Conservation (phyloP, 805 yeast genomes). For the Candida pini region DNA sequence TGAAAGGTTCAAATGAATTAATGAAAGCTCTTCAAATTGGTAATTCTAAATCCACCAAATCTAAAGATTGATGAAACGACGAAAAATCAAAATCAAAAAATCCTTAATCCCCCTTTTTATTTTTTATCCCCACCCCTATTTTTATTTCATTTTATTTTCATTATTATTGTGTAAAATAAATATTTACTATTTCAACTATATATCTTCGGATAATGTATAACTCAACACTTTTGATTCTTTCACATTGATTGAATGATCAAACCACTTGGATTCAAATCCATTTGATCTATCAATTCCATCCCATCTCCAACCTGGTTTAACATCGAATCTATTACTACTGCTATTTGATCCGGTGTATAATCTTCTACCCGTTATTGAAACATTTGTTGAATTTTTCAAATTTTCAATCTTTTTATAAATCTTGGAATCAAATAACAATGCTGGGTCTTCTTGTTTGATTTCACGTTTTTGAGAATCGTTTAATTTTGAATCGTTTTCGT, state of each 20-base stretch:
- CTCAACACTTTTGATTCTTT: conserved; percentile 27
- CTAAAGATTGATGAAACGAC: too few relatives aligned
- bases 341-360: conserved; percentile 46
- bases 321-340: conserved; percentile 70
- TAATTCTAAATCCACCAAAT: too few relatives aligned
- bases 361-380: conserved; percentile 43
- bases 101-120: too few relatives aligned
- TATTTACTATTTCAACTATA: too few relatives aligned
- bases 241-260: conserved; percentile 36
- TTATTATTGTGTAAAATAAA: too few relatives aligned
- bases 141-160: too few relatives aligned
- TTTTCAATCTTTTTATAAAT: conserved; percentile 15
- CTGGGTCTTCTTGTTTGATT: conserved; percentile 59
- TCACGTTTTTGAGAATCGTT: conserved; percentile 29
- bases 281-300: conserved; percentile 88
- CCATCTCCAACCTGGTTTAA: conserved; percentile 81
- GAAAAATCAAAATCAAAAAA: too few relatives aligned
- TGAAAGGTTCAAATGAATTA: conserved; percentile 12
- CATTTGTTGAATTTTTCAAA: conserved; percentile 10
- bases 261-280: conserved; percentile 71
- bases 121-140: too few relatives aligned
- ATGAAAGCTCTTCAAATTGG: conserved; percentile 4
- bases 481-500: conserved; percentile 34
- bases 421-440: conserved; percentile 38
- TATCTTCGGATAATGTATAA: conserved; percentile 37